Percentiles rank a stretch among this genome's conserved stretches.
Conservation (phyloP, 208 protist species). For the Trypanosomatidae sp. region DNA sequence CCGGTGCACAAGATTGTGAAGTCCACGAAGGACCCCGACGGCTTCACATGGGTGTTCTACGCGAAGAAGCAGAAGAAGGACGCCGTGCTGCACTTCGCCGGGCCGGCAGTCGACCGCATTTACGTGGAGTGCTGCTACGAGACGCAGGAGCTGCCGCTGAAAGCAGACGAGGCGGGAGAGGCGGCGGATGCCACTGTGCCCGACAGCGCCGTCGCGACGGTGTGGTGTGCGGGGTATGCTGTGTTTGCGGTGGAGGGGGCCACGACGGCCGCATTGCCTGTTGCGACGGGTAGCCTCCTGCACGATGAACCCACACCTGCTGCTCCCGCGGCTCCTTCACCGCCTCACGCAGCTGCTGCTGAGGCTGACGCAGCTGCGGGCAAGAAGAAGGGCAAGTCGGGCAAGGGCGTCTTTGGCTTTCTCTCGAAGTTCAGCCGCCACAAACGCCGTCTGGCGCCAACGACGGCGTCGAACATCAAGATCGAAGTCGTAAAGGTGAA, state of each 20-base stretch:
- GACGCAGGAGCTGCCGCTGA: background rate
- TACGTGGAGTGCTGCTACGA: constrained; percentile 87
- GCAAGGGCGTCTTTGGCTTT: too few relatives aligned
- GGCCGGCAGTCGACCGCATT: constrained; percentile 40
- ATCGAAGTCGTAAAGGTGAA: constrained; percentile 31
- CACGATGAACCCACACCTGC: too few relatives aligned
- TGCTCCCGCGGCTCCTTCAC: too few relatives aligned
- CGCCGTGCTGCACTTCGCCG: constrained; percentile 36
- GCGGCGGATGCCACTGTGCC: background rate
- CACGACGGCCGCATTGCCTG: constrained; percentile 31
- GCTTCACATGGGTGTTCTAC: constrained; percentile 70
- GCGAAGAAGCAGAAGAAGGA: constrained; percentile 21
- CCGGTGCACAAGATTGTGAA: constrained; percentile 34
- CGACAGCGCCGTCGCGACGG: constrained; percentile 13
- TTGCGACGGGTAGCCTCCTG: constrained; percentile 50
- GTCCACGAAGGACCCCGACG: constrained; percentile 33
- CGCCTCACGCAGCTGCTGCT: too few relatives aligned
- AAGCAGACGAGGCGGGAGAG: background rate
- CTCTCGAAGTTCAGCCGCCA: too few relatives aligned
- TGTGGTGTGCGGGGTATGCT: constrained; percentile 72
- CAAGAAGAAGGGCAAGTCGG: constrained; percentile 17
- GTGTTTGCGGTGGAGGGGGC: constrained; percentile 31
- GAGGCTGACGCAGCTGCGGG: too few relatives aligned
- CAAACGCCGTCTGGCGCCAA: too few relatives aligned
- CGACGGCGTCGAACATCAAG: too few relatives aligned